Evolutionary conservation across 371 early-diverging fungal genomes (phyloP), one percentile per base, ranked within the genome.

Genomic region (Zopfochytrium polystomum): DNA sequence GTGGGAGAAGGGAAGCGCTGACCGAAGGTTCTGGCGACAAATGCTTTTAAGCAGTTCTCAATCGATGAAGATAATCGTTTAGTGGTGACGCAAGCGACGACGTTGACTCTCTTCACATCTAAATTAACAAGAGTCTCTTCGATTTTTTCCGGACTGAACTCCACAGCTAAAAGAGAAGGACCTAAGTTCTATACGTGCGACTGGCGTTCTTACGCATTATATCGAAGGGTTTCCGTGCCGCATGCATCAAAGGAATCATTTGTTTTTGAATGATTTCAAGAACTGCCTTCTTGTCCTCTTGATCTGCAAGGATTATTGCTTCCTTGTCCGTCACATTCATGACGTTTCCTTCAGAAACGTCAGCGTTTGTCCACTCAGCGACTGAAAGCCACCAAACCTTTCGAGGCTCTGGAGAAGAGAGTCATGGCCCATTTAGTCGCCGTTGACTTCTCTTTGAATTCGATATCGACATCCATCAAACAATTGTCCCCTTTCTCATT

Each of bases 161-260:
- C 32, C 6, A 33, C 52, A 18, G 52, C 52, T 33, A 18, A 27
- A 52, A 25, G 18, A 52, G 52, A 30, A 18, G 33, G 33, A 18
- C 7, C 5, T 6, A 13, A 33, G 15, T 9, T 18, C 27, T 18
- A 13, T 15, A 18, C 13, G 29, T 18, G 29, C 18, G 25, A 33
- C 11, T 13, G 6, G 27, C 29, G 23, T 6, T 51, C 62, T 43
- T 27, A 61, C 62, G 54, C 13, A 34, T 53, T 18, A 61, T 46
- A 34, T 61, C 62, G 38, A 54, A 61, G 18, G 62, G 62, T 27
- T 61, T 61, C 18, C 48, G 25, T 4, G 62, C 53, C n/a, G 55
- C 47, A 18, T 61, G 47, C 31, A 61, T 15, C 3, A 61, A 34
- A 6, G 62, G 62, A 47, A 61, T 61, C 11, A 61, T 46, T 31